These are phyloP conservation scores for Catharanthus roseus DNA, from an alignment of 257 asterid species.

Conservation along the genomic window DNA sequence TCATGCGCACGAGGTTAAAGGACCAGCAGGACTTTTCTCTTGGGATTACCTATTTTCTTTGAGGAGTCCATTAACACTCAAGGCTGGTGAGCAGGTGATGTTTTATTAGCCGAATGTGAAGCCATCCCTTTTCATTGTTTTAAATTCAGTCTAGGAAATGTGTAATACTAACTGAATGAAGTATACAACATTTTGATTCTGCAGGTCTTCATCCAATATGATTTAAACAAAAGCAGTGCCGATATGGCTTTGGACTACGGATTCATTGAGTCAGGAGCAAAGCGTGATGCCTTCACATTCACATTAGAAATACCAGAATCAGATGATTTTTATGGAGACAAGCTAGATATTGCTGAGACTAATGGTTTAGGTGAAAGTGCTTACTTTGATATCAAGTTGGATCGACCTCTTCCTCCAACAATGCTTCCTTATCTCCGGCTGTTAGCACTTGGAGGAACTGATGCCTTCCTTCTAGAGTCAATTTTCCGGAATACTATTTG, in stretches of 20 bases:
- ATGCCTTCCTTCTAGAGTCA: conserved; percentile 82
- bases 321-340: conserved; percentile 61
- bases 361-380: conserved; percentile 65
- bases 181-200: conserved; percentile 12
- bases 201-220: conserved; percentile 83
- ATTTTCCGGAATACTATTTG: conserved; percentile 65
- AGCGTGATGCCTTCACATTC: conserved; percentile 77
- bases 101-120: conserved; percentile 11
- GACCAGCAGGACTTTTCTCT: conserved; percentile 90
- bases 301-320: conserved; percentile 75
- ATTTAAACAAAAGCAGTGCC: conserved; percentile 83
- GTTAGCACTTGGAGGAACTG: conserved; percentile 75
- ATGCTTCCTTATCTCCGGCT: conserved; percentile 77
- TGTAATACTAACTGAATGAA: not conserved
- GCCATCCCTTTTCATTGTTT: not conserved
- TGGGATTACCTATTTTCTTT: conserved; percentile 79
- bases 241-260: conserved; percentile 97
- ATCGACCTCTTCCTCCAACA: conserved; percentile 61
- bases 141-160: not conserved
- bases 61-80: conserved; percentile 69
- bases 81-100: conserved; percentile 89
- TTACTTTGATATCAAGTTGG: conserved; percentile 72
- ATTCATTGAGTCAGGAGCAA: conserved; percentile 54
- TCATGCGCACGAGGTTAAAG: conserved; percentile 82
- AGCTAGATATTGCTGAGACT: conserved; percentile 77